A percentile compares a stretch with the other conserved stretches of the same genome.
Conservation (phyloP, 305 asterid species). For the Nicotiana rustica region DNA sequence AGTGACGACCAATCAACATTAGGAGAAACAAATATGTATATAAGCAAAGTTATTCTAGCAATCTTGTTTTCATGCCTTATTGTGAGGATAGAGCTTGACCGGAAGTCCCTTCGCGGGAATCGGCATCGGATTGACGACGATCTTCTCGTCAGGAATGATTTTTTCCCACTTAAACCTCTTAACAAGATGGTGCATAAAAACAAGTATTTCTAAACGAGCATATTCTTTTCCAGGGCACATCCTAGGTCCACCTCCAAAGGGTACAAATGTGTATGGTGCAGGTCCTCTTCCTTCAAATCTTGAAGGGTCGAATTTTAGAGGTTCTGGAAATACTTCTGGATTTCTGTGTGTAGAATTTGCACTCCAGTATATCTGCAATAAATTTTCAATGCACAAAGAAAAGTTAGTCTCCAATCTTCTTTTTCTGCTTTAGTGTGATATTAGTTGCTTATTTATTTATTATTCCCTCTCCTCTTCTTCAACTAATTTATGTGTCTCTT, state of each 20-base stretch:
- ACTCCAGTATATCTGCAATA: constrained; percentile 68
- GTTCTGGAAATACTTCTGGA: constrained; percentile 62
- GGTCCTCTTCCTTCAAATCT: constrained; percentile 79
- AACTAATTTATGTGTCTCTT: too few relatives aligned
- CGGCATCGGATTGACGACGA: constrained; percentile 76
- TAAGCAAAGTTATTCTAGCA: not conserved
- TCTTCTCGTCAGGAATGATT: constrained; percentile 64
- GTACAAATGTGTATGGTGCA: constrained; percentile 77
- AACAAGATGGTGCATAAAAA: constrained; percentile 73
- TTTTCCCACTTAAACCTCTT: constrained; percentile 67
- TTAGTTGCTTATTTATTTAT: too few relatives aligned
- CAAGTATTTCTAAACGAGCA: constrained; percentile 69
- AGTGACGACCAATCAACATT: not conserved
- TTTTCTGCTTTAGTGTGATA: too few relatives aligned
- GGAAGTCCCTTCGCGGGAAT: constrained; percentile 77
- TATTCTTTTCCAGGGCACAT: constrained; percentile 87
- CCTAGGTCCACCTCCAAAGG: constrained; percentile 82
- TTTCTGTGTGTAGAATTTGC: constrained; percentile 75
- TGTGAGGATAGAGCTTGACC: constrained; percentile 61
- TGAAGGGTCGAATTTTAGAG: constrained; percentile 63
- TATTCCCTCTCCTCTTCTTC: too few relatives aligned
- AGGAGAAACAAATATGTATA: not conserved
- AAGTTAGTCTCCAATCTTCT: not conserved
- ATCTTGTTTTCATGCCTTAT: not conserved
- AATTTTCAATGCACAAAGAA: not conserved